A percentile compares a stretch with the other conserved stretches of the same genome.
These are phyloP conservation scores for Casuarina equisetifolia DNA, from an alignment of 306 rosid species.

Conservation along the genomic window DNA sequence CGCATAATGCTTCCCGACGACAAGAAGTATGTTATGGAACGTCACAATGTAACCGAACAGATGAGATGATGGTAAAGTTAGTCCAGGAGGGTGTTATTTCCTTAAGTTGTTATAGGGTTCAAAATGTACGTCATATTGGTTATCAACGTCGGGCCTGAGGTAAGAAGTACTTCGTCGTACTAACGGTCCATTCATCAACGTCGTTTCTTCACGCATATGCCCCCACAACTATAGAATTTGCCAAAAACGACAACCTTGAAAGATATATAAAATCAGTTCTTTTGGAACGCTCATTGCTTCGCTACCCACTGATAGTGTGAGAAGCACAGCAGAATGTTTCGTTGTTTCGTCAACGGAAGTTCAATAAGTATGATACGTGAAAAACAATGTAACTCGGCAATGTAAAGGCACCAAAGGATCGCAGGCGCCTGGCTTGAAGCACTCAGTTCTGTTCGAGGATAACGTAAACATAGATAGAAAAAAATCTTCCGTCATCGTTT, in stretches of 20 bases:
- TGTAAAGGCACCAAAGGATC: not conserved
- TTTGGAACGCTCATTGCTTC: not conserved
- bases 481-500: not conserved
- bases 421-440: not conserved
- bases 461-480: not conserved
- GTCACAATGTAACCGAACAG: too few species aligned
- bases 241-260: not conserved
- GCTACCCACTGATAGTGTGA: not conserved
- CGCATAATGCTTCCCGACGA: too few species aligned
- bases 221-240: not conserved
- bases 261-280: not conserved
- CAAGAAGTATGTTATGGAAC: too few species aligned
- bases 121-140: too few species aligned
- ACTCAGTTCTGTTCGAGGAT: conserved; percentile 7
- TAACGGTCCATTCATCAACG: not conserved
- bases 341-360: too few species aligned
- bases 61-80: too few species aligned
- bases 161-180: too few species aligned
- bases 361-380: too few species aligned
- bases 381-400: too few species aligned
- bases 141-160: too few species aligned
- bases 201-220: not conserved
- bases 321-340: not conserved
- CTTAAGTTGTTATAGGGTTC: too few species aligned
- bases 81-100: too few species aligned